Conservation (phyloP, 1,284 basidiomycete genomes). For the Papiliotrema fonsecae region DNA sequence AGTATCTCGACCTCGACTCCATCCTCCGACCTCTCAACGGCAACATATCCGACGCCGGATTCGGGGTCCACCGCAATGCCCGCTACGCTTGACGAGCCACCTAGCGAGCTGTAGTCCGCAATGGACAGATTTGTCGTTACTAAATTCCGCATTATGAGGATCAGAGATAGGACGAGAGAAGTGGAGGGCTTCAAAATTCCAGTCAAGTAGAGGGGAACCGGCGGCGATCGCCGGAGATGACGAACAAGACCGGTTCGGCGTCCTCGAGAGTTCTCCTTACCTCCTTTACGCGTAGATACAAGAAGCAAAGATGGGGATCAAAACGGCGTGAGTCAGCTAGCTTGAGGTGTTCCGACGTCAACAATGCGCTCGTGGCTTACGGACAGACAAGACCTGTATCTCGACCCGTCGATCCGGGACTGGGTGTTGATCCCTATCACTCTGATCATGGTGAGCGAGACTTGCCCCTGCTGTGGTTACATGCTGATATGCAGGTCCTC, state of each 20-base stretch:
- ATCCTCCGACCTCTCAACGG: constrained; percentile 52
- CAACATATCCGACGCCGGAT: constrained; percentile 57
- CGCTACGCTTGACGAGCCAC: background rate
- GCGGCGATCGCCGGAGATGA: constrained; percentile 1
- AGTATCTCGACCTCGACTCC: constrained; percentile 59
- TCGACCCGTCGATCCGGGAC: constrained; percentile 87
- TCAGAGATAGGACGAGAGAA: background rate
- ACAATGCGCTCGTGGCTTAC: too few species aligned
- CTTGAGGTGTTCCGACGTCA: background rate
- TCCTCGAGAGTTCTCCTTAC: too few species aligned
- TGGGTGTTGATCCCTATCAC: constrained; percentile 92
- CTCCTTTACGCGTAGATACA: too few species aligned
- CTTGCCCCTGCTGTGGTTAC: constrained; percentile 1
- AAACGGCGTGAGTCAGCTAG: constrained; percentile 24
- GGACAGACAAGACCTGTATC: constrained; percentile 57
- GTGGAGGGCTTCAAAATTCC: background rate
- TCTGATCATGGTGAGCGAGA: constrained; percentile 77
- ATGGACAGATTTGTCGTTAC: constrained; percentile 21
- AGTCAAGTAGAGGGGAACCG: background rate
- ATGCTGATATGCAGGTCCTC: constrained; percentile 61
- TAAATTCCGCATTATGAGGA: constrained; percentile 23
- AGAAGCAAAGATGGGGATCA: constrained; percentile 22
- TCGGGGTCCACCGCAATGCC: constrained; percentile 58
- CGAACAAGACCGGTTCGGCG: too few species aligned
- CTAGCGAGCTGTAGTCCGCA: constrained; percentile 5